Conservation (phyloP, 345 rosid genomes). For the Theobroma cacao region DNA sequence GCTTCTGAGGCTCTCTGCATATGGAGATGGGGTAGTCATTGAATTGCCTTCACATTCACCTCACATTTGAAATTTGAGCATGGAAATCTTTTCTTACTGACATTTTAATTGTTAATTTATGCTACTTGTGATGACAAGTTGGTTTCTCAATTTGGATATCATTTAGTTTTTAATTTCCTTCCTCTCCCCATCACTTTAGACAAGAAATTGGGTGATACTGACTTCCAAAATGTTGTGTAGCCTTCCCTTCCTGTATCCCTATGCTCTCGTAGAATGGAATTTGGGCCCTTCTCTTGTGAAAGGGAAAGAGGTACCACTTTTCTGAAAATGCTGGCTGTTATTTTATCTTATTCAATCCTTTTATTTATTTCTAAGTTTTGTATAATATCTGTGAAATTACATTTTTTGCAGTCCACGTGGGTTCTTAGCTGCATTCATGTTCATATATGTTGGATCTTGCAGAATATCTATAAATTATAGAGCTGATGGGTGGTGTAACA, state of each 20-base stretch:
- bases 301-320: background rate
- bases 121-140: background rate
- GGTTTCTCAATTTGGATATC: background rate
- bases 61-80: background rate
- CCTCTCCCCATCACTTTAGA: background rate
- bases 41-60: background rate
- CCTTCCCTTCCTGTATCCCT: background rate
- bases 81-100: background rate
- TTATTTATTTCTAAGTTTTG: background rate
- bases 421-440: slow-evolving; percentile 7
- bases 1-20: background rate
- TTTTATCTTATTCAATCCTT: background rate
- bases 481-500: slow-evolving; percentile 55
- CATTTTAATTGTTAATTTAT: background rate
- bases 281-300: background rate
- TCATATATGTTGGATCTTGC: slow-evolving; percentile 17
- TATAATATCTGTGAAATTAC: background rate
- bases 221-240: background rate
- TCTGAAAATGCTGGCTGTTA: background rate
- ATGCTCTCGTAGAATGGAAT: background rate
- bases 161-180: background rate
- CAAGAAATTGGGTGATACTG: background rate
- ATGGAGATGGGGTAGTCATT: background rate
- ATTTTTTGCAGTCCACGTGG: background rate
- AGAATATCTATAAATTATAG: slow-evolving; percentile 17